Percentiles rank a stretch among this genome's conserved stretches.
Conservation (phyloP, 1,139 yeast species). For the Saccharomyces hybrid region DNA sequence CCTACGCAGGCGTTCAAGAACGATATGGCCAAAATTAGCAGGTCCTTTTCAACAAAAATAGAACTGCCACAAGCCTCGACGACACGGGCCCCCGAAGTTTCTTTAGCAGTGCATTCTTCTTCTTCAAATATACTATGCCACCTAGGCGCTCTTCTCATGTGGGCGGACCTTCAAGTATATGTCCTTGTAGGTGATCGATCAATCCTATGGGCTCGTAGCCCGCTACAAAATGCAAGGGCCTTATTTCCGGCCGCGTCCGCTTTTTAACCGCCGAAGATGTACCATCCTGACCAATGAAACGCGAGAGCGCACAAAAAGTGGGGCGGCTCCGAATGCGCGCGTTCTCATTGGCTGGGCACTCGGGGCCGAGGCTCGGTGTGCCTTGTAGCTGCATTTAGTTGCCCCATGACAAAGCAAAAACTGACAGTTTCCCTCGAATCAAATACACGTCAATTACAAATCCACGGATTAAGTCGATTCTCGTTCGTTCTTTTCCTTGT, state of each 20-base stretch:
- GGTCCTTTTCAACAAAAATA: too few species aligned
- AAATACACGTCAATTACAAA: not conserved
- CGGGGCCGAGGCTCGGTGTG: constrained; percentile 1
- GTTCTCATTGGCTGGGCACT: not conserved
- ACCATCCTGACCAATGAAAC: not conserved
- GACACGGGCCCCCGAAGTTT: too few species aligned
- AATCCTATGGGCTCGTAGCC: not conserved
- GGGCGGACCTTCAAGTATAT: too few species aligned
- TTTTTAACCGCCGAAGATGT: not conserved
- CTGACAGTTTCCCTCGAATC: not conserved
- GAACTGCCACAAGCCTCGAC: too few species aligned
- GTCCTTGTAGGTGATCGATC: too few species aligned
- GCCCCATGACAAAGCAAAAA: not conserved
- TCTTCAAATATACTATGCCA: too few species aligned
- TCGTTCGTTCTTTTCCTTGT: not conserved
- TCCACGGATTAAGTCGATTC: not conserved
- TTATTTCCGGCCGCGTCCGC: not conserved
- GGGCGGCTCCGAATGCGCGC: not conserved
- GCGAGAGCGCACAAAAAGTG: constrained; percentile 1
- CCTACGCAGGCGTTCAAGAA: too few species aligned
- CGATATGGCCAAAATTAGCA: too few species aligned
- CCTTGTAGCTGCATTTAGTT: not conserved
- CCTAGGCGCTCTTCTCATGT: too few species aligned
- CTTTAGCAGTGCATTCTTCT: too few species aligned
- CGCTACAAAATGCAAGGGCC: not conserved